Base-by-base conservation (phyloP, 2,329 filamentous ascomycete species). In the Cucurbitaria berberidis region DNA sequence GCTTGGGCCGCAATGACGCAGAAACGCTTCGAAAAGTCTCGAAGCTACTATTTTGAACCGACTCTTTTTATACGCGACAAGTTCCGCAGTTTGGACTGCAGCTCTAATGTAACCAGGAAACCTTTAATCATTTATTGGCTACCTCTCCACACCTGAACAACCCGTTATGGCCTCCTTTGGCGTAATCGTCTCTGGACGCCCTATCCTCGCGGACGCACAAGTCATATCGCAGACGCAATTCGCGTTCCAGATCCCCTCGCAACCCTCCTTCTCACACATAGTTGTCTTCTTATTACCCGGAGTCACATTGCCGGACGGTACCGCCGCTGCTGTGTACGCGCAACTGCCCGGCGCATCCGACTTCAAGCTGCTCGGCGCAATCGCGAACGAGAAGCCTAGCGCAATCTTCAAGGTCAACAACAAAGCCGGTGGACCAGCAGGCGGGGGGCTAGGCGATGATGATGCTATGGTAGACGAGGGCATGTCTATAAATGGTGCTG, bases 321-420 rank as follows among this genome's bases (percentile, higher is more conserved):
- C 89, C 18, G 93, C 91, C 5, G 95, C 93, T 13, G 90, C 92
- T 41, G 93, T 99, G 59, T 98, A 97, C 78, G 84, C 96, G 42
- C 89, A 93, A 60, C 78, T 89, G n/a, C 84, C 86, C 3, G 77
- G 77, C 8, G 64, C 76, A 48, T 74, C 62, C 73, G 84, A 88
- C 41, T 96, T 96, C 78, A 86, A 84, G 55, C 91, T 99, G 66
- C 86, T 98, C 4, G 95, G 96, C 58, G 95, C 88, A 43, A 87
- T 99, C 50, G 93, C 90, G 1, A 88, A 90, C 30, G 91, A 93
- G 51, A 97, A 97, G 71, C 92, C 95, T 64, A 93, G 89, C 62
- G 91, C 93, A 30, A 89, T 98, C 51, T 97, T 98, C 81, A 92
- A 90, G 73, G 80, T 96, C 60, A 82, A 80, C 43, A 70, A 66